Conservation (phyloP, 78 protist genomes). For the Creolimax fragrantissima region DNA sequence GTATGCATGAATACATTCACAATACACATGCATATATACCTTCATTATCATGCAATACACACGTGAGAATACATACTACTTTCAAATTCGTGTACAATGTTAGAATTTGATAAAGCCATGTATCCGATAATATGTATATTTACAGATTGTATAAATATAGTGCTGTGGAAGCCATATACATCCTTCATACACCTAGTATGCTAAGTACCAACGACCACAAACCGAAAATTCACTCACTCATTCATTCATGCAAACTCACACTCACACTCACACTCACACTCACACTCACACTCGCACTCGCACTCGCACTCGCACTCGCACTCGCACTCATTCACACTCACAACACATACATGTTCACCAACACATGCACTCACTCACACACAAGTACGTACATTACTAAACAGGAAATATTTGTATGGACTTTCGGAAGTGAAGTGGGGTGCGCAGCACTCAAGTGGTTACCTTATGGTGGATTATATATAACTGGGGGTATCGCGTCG, state of each 20-base stretch:
- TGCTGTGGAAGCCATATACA: too few relatives aligned
- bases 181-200: too few relatives aligned
- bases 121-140: too few relatives aligned
- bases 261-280: neutral
- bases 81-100: too few relatives aligned
- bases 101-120: too few relatives aligned
- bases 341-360: neutral
- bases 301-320: neutral
- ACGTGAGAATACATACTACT: too few relatives aligned
- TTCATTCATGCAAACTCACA: neutral
- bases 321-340: neutral
- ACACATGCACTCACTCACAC: neutral
- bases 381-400: too few relatives aligned
- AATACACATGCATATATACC: neutral
- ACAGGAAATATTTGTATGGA: neutral
- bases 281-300: neutral
- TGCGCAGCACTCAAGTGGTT: conserved; percentile 34
- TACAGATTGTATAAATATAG: too few relatives aligned
- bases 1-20: neutral
- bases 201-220: too few relatives aligned
- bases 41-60: neutral
- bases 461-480: conserved; percentile 37
- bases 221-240: neutral
- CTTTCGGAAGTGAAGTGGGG: conserved; percentile 17
- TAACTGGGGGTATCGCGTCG: conserved; percentile 25